Percentiles rank a stretch among this genome's conserved stretches.
phyloP scores from a whole-genome alignment of 2,329 filamentous ascomycete genomes.

The Pyrenochaeta sp. region DNA sequence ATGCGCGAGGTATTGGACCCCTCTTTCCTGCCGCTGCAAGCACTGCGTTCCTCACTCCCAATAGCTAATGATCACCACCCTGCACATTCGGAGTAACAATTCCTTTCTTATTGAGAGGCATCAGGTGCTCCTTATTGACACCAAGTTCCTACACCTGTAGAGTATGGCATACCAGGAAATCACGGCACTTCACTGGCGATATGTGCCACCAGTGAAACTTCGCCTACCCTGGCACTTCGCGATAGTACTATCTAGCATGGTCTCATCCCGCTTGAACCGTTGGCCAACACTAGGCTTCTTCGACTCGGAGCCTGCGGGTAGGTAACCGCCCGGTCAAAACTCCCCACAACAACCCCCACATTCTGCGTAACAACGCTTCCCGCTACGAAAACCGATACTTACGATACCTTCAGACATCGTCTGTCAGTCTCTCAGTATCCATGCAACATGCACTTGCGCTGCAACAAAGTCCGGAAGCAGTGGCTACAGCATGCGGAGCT shows the following conservation, averaged over 20 bases:
- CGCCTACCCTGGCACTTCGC: constrained; percentile 2
- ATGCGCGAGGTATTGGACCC: background rate
- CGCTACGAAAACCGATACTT: constrained; percentile 3
- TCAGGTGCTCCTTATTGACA: background rate
- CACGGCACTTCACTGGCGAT: constrained; percentile 1
- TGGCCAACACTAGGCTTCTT: background rate
- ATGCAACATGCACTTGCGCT: constrained; percentile 8
- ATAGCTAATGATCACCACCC: background rate
- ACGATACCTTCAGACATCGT: background rate
- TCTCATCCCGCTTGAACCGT: background rate
- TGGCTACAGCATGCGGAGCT: constrained; percentile 25
- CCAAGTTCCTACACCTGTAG: background rate
- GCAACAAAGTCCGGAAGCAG: constrained; percentile 25
- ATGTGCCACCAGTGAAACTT: background rate
- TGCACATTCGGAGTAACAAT: background rate
- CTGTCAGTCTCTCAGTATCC: background rate
- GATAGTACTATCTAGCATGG: background rate
- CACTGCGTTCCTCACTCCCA: background rate
- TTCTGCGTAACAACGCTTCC: constrained; percentile 8
- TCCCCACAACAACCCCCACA: constrained; percentile 9
- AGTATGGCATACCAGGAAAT: background rate
- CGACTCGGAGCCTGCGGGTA: background rate
- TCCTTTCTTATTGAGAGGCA: background rate
- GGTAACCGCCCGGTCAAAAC: background rate
- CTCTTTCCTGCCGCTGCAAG: background rate